These are phyloP conservation scores for Metschnikowia borealis DNA, from an alignment of 805 yeast genomes.

Conservation along the genomic window DNA sequence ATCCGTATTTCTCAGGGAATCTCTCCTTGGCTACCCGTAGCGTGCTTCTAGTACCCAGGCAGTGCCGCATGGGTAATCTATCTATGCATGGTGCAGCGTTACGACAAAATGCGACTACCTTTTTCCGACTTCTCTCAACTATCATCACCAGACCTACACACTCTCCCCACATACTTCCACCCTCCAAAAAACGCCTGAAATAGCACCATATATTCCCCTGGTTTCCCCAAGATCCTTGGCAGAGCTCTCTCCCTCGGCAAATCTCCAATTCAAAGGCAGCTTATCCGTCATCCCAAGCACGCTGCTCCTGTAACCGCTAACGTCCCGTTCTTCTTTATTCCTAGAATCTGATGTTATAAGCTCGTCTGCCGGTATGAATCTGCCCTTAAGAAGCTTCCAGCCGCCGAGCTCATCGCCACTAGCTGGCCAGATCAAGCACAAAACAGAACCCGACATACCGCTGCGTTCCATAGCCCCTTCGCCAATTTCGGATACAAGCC, in stretches of 20 bases:
- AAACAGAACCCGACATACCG: background rate
- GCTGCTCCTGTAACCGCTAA: background rate
- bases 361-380: conserved; percentile 3
- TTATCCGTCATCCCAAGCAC: background rate
- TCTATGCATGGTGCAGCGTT: conserved; percentile 3
- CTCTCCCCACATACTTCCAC: background rate
- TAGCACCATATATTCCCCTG: too few species aligned
- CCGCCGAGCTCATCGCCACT: conserved; percentile 20
- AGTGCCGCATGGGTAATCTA: conserved; percentile 2
- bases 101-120: conserved; percentile 1
- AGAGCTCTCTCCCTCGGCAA: background rate
- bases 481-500: conserved; percentile 1
- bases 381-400: conserved; percentile 13
- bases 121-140: background rate
- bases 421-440: conserved; percentile 5
- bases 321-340: background rate
- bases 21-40: background rate
- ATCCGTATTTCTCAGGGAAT: too few species aligned
- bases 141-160: background rate
- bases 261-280: background rate
- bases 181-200: background rate
- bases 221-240: too few species aligned
- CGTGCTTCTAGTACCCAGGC: background rate
- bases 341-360: background rate
- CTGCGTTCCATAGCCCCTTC: conserved; percentile 3